Percentiles rank a stretch among this genome's conserved stretches.
Evolutionary conservation across 345 rosid genomes (phyloP).

Genomic region (Capsella bursapastoris): DNA sequence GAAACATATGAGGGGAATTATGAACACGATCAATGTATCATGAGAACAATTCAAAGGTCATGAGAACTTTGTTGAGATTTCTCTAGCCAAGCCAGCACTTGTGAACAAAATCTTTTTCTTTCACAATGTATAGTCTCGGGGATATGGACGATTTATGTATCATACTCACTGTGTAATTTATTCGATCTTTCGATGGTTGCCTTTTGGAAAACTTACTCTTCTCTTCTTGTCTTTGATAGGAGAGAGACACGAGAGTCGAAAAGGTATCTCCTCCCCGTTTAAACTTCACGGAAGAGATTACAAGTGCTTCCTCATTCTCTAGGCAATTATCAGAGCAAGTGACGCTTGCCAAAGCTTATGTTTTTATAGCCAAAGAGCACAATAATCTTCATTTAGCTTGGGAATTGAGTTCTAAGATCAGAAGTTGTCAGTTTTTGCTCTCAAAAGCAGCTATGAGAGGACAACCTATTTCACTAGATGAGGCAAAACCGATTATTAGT

Average conservation of each 20-base stretch:
- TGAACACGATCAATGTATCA: not conserved
- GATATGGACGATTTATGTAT: not conserved
- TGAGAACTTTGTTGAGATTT: constrained; percentile 4
- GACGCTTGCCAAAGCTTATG: constrained; percentile 95
- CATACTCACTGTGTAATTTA: not conserved
- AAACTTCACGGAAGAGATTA: constrained; percentile 74
- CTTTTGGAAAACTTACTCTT: constrained; percentile 37
- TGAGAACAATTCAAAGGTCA: not conserved
- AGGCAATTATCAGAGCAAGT: constrained; percentile 91
- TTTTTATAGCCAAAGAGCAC: constrained; percentile 94
- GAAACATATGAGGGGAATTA: not conserved
- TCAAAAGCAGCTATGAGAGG: constrained; percentile 92
- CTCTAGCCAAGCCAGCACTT: constrained; percentile 8
- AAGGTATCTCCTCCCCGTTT: constrained; percentile 49
- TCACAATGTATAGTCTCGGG: not conserved
- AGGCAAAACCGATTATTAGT: constrained; percentile 76
- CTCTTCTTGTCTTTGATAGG: constrained; percentile 51
- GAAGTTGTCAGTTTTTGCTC: constrained; percentile 87
- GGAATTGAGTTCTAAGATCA: constrained; percentile 87
- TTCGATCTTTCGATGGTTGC: not conserved
- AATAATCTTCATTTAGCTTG: constrained; percentile 90
- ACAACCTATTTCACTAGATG: constrained; percentile 66
- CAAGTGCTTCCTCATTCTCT: constrained; percentile 78
- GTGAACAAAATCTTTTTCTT: not conserved
- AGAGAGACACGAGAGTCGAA: constrained; percentile 53